Evolutionary conservation across 164 flowering plant genomes (phyloP).

Genomic region (Chloranthus sessilifolius): DNA sequence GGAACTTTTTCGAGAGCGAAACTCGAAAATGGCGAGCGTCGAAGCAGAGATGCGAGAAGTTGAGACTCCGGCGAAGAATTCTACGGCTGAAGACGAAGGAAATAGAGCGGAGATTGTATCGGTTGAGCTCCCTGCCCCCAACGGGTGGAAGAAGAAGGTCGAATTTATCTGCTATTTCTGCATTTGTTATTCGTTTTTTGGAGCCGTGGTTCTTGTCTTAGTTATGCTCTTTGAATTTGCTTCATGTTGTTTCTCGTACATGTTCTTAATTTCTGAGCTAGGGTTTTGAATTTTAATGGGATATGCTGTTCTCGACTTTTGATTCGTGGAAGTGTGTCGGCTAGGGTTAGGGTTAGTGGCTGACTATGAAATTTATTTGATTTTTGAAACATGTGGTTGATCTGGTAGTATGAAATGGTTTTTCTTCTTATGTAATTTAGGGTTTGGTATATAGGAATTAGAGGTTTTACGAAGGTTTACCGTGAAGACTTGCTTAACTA

Average conservation of each 20-base stretch:
- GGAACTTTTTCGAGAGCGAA: slow-evolving; percentile 17
- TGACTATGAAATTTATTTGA: too few species aligned
- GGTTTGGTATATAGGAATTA: too few species aligned
- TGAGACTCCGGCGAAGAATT: not conserved
- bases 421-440: too few species aligned
- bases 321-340: not conserved
- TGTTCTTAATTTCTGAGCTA: not conserved
- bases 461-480: too few species aligned
- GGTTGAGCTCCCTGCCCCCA: slow-evolving; percentile 38
- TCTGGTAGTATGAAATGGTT: too few species aligned
- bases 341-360: not conserved
- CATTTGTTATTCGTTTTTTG: not conserved
- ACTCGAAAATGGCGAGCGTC: slow-evolving; percentile 16
- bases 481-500: too few species aligned
- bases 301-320: not conserved
- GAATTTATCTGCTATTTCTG: not conserved
- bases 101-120: slow-evolving; percentile 18
- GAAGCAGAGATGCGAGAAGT: slow-evolving; percentile 8
- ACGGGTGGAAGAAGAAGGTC: slow-evolving; percentile 44
- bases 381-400: too few species aligned
- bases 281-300: not conserved
- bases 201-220: too few species aligned
- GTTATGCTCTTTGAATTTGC: not conserved
- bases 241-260: slow-evolving; percentile 5
- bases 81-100: slow-evolving; percentile 1